A percentile compares a stretch with the other conserved stretches of the same genome.
phyloP scores from a whole-genome alignment of 805 yeast genomes.

The Tetrapisispora fleetii region DNA sequence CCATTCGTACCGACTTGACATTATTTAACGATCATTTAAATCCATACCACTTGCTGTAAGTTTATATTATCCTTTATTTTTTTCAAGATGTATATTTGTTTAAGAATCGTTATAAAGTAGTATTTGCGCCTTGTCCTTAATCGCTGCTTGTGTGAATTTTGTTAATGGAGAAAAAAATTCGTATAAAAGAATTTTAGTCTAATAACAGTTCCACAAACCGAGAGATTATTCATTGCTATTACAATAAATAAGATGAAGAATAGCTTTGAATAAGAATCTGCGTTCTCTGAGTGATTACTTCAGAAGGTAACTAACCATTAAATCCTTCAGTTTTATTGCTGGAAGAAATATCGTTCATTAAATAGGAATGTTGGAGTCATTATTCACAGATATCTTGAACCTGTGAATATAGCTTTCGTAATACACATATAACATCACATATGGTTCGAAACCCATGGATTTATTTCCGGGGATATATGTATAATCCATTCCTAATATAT shows the following conservation, averaged over 20 bases:
- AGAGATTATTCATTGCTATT: too few species aligned
- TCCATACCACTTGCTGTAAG: background rate
- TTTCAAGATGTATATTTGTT: background rate
- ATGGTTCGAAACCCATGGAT: conserved; percentile 4
- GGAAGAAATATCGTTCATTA: background rate
- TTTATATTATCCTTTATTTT: background rate
- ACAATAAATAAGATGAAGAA: too few species aligned
- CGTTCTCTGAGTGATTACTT: too few species aligned
- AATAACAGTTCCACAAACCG: too few species aligned
- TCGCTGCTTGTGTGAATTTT: too few species aligned
- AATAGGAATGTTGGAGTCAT: background rate
- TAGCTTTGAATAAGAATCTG: too few species aligned
- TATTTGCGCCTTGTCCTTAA: too few species aligned
- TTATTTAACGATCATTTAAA: too few species aligned
- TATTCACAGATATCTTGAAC: background rate
- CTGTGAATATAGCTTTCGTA: background rate
- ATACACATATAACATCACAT: conserved; percentile 12
- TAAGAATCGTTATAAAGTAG: too few species aligned
- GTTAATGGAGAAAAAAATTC: background rate
- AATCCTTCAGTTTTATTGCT: too few species aligned
- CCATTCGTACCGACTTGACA: too few species aligned
- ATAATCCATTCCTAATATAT: conserved; percentile 17
- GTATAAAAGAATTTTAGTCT: background rate
- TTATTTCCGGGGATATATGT: conserved; percentile 10
- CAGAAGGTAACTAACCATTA: too few species aligned